Evolutionary conservation across 225 moss, liverwort and hornwort species (phyloP), one percentile per base, ranked within the genome.

Genomic region (Sphagnum contortum): DNA sequence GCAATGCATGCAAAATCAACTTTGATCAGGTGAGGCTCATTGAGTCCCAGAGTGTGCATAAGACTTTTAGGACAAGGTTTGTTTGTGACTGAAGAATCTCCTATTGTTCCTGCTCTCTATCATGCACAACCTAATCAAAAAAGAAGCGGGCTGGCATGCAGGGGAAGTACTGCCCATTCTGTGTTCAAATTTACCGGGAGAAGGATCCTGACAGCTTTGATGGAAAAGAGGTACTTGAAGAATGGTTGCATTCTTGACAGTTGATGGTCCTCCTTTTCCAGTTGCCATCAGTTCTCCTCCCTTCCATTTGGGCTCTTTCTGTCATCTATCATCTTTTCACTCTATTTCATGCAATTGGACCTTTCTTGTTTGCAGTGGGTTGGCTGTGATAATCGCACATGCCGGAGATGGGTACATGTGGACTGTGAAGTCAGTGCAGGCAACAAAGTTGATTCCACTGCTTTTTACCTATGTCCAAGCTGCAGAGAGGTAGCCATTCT

Each of bases 1-100:
- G 96, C 57, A 98, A 98, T 74, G 96, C 96, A 9, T 98, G 96
- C 88, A 98, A 98, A 77, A 98, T 98, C 74, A 98, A 93, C 77
- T 98, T 90, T 82, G 90, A 98, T 65, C 96, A 98, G 95, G 92
- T 96, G 61, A 57, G 29, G 29, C 29, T 29, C 29, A 29, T 29
- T 29, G 29, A 29, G 29, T 29, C 29, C 29, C 29, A 29, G 29
- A 29, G 29, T 29, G 29, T 29, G 29, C 29, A 29, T 0, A 29
- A 29, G 29, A 29, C 29, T 29, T 29, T 29, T 29, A 29, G 29
- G 29, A 29, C 29, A 29, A 29, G 29, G 0, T 29, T 29, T 29
- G 29, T 29, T 29, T 29, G 29, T 29, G 29, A 29, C 29, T 29
- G 29, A 29, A 29, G 29, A 29, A 29, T 0, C 29, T 29, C 29